Percentiles rank a stretch among this genome's conserved stretches.
These are phyloP conservation scores for Sporothrix phasma DNA, from an alignment of 2,329 filamentous ascomycete genomes.

Conservation along the genomic window DNA sequence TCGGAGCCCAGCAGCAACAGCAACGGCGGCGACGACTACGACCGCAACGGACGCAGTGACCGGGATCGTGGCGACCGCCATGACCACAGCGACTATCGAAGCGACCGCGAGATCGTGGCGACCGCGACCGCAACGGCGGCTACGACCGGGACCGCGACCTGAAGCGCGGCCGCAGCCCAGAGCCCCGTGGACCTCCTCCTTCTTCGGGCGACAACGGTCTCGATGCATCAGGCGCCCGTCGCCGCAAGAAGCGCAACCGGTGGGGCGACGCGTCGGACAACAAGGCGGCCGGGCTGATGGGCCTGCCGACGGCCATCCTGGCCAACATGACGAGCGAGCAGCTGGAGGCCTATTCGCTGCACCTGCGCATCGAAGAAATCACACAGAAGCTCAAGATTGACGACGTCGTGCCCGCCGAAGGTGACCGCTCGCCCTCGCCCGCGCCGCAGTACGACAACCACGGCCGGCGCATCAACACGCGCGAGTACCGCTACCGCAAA, in stretches of 20 bases:
- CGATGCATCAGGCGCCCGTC: neutral
- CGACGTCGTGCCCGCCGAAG: conserved; percentile 94
- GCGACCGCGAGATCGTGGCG: neutral
- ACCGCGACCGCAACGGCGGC: conserved; percentile 20
- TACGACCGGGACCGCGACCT: conserved; percentile 37
- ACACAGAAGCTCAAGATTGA: conserved; percentile 98
- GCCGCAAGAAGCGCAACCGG: conserved; percentile 89
- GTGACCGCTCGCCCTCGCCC: conserved; percentile 89
- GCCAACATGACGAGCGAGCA: conserved; percentile 98
- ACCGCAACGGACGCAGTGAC: conserved; percentile 29
- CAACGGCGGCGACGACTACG: conserved; percentile 16
- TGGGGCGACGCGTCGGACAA: conserved; percentile 98
- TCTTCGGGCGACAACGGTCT: neutral
- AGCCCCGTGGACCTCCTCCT: conserved; percentile 47
- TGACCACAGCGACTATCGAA: neutral
- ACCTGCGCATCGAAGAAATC: conserved; percentile 96
- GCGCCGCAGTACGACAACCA: conserved; percentile 98
- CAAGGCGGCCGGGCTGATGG: conserved; percentile 97
- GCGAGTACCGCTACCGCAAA: conserved; percentile 97
- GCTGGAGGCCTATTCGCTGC: conserved; percentile 91
- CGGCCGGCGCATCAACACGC: conserved; percentile 96
- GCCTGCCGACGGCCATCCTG: conserved; percentile 88
- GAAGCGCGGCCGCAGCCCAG: conserved; percentile 90
- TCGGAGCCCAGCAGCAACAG: conserved; percentile 20
- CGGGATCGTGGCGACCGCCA: neutral